Conservation (phyloP, 225 moss, liverwort and hornwort genomes). For the Takakia lepidozioides region DNA sequence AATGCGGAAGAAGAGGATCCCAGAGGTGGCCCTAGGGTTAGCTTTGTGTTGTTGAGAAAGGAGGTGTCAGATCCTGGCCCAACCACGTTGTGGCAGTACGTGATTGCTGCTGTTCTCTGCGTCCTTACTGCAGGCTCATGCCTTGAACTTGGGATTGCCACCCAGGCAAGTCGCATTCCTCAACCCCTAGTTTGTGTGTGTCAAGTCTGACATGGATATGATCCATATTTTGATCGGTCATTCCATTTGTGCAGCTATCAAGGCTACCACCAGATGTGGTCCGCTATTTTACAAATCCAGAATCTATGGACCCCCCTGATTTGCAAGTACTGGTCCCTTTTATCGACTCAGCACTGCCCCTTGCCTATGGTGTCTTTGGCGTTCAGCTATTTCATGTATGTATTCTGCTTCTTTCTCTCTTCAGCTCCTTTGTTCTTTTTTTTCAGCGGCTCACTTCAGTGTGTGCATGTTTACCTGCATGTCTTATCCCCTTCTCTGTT, state of each 20-base stretch:
- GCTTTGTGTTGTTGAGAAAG: conserved; percentile 83
- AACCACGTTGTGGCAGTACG: conserved; percentile 91
- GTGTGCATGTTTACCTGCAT: too few species aligned
- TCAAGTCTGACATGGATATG: background rate
- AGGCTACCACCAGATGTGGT: conserved; percentile 87
- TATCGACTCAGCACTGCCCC: conserved; percentile 81
- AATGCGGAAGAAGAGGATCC: conserved; percentile 93
- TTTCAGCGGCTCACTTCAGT: too few species aligned
- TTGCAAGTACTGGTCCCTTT: conserved; percentile 80
- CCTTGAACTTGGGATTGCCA: conserved; percentile 87
- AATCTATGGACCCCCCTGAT: conserved; percentile 76
- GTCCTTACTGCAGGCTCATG: conserved; percentile 77
- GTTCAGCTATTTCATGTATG: conserved; percentile 79
- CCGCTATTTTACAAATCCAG: conserved; percentile 86
- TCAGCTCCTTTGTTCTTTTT: background rate
- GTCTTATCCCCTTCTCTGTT: too few species aligned
- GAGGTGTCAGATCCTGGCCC: conserved; percentile 87
- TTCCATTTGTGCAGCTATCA: conserved; percentile 45
- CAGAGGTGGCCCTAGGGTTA: conserved; percentile 82
- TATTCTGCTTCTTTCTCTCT: background rate
- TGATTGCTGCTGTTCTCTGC: conserved; percentile 64
- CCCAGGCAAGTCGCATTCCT: conserved; percentile 53
- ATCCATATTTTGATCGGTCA: background rate
- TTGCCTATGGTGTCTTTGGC: conserved; percentile 96
- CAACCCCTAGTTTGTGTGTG: too few species aligned